Evolutionary conservation across 345 rosid species (phyloP), one percentile per base, ranked within the genome.

Genomic region (Orychophragmus violaceus): DNA sequence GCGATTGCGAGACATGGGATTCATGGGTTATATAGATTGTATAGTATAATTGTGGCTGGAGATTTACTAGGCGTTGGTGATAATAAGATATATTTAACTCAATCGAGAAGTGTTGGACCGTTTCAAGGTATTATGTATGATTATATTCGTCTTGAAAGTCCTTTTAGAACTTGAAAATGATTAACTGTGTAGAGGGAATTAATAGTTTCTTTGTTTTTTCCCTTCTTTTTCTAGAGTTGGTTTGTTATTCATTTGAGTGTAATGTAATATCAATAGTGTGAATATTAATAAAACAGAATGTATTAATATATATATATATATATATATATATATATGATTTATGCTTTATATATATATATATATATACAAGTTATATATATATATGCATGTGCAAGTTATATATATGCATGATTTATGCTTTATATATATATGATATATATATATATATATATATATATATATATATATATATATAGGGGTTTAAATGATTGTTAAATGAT

Each of bases 1-100:
- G 95, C 90, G 0, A 83, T 90, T 2, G 92, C 97, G 0, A 81
- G 97, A 61, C 97, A 85, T 78, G 97, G 97, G 4, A 90, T 90
- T 10, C 92, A 85, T 46, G 99, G 92, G 9, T 50, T 90, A 69
- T 87, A 87, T 71, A 73, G 86, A 80, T 72, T 90, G 50, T 88
- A 75, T 24, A 80, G 79, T 72, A 76, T 85, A n/a, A 16, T 61
- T 0, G 79, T 88, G 5, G 76, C 78, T n/a, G 64, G 83, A 57
- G 11, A 51, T 22, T 59, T 14, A 28, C 84, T 90, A 52, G 41
- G 1, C 0, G 19, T 17, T 8, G 86, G 90, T 56, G 78, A 52
- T 6, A 90, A 88, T 72, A 75, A 60, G 0, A 82, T 88, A 17
- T 87, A 69, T 75, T 85, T 90, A 27, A 85, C 82, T 23, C 97